Conservation (phyloP, 2,329 filamentous ascomycete genomes). For the Pestalotiopsis fici region DNA sequence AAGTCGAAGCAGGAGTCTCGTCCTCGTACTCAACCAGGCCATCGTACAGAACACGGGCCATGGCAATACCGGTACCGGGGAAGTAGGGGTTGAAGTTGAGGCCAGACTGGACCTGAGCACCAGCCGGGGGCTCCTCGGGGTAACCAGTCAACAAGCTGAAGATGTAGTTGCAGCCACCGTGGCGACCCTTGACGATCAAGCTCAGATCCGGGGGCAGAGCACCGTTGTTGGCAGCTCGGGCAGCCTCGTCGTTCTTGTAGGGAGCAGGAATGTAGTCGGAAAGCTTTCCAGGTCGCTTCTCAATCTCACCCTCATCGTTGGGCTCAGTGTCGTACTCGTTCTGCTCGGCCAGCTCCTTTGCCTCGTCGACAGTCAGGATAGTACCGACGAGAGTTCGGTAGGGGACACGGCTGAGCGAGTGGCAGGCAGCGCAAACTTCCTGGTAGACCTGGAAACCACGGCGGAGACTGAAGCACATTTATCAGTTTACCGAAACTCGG, state of each 20-base stretch:
- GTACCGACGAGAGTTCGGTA: conserved; percentile 90
- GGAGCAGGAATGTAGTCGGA: conserved; percentile 94
- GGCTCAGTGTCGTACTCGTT: conserved; percentile 98
- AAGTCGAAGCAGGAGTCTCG: conserved; percentile 87
- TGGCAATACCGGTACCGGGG: conserved; percentile 97
- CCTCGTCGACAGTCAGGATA: conserved; percentile 95
- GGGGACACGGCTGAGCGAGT: conserved; percentile 91
- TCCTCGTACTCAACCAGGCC: conserved; percentile 98
- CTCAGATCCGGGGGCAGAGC: conserved; percentile 96
- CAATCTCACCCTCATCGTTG: conserved; percentile 96
- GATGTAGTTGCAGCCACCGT: conserved; percentile 98
- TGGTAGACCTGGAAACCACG: conserved; percentile 99
- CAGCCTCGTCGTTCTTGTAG: conserved; percentile 99
- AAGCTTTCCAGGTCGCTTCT: conserved; percentile 97
- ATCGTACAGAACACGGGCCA: conserved; percentile 98
- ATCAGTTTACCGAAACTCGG: neutral
- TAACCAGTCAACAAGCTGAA: conserved; percentile 97
- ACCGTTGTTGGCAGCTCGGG: conserved; percentile 97
- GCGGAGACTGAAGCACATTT: conserved; percentile 68
- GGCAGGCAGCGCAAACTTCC: conserved; percentile 96
- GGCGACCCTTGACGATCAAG: conserved; percentile 95
- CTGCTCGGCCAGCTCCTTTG: conserved; percentile 95
- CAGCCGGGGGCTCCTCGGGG: conserved; percentile 92
- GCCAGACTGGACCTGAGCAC: conserved; percentile 80
- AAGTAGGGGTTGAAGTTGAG: conserved; percentile 99